A percentile compares a stretch with the other conserved stretches of the same genome.
These are phyloP conservation scores for Sarocladium brachiariae DNA, from an alignment of 2,329 filamentous ascomycete genomes.

Conservation along the genomic window DNA sequence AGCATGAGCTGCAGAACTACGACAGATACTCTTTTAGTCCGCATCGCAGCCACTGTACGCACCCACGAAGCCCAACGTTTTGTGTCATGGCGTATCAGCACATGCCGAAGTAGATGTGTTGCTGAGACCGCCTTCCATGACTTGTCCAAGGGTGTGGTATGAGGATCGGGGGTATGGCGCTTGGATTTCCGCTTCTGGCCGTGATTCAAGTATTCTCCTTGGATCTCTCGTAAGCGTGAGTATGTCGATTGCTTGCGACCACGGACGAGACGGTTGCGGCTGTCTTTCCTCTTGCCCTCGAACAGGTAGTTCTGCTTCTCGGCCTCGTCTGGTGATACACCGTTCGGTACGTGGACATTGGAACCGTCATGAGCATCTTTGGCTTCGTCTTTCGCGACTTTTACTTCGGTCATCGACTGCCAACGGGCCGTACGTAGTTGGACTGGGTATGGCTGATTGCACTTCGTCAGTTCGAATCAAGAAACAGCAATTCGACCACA, in stretches of 20 bases:
- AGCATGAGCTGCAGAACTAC: conserved; percentile 10
- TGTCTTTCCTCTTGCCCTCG: background rate
- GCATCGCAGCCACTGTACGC: background rate
- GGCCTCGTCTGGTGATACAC: background rate
- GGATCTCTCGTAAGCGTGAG: background rate
- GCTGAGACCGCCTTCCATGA: background rate
- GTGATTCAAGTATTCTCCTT: background rate
- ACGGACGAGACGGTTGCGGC: too few relatives aligned
- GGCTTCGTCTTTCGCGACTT: background rate
- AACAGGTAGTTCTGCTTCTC: background rate
- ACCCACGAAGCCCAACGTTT: background rate
- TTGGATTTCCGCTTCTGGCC: background rate
- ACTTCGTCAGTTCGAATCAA: background rate
- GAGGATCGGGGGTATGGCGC: background rate
- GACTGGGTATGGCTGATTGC: background rate
- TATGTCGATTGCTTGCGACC: background rate
- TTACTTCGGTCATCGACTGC: background rate
- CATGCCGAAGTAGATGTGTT: background rate
- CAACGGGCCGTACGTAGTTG: background rate
- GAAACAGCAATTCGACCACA: background rate
- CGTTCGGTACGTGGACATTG: background rate
- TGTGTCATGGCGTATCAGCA: background rate
- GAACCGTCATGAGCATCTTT: background rate
- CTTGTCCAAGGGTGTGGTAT: background rate
- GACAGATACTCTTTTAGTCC: background rate